A percentile compares a stretch with the other conserved stretches of the same genome.
These are phyloP conservation scores for Hydnum rufescens DNA, from an alignment of 768 basidiomycete genomes.

Conservation along the genomic window DNA sequence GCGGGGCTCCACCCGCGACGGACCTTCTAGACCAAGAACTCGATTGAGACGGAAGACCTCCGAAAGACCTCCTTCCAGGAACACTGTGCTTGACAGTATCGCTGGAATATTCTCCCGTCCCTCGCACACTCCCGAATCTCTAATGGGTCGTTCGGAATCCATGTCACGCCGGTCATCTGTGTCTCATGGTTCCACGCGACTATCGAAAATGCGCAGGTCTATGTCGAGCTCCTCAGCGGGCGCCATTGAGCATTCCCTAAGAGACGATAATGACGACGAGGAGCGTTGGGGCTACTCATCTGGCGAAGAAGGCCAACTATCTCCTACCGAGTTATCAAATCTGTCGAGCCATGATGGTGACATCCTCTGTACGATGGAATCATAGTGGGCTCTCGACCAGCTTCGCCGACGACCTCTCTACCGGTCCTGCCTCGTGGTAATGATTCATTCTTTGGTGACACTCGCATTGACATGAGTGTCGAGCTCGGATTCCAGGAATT, in stretches of 20 bases:
- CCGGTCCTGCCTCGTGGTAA: conserved; percentile 37
- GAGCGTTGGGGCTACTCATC: conserved; percentile 92
- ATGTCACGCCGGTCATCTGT: conserved; percentile 41
- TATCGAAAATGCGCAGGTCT: not conserved
- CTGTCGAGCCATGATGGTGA: conserved; percentile 17
- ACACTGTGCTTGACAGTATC: conserved; percentile 6
- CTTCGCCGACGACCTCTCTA: conserved; percentile 34
- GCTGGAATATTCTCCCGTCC: conserved; percentile 6
- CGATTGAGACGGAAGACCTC: not conserved
- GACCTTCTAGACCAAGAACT: not conserved
- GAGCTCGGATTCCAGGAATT: conserved; percentile 22
- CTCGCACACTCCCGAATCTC: not conserved
- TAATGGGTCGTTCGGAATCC: conserved; percentile 31
- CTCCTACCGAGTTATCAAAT: conserved; percentile 10
- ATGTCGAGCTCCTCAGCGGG: not conserved
- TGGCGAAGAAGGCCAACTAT: conserved; percentile 41
- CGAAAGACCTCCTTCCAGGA: conserved; percentile 14
- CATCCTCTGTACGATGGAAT: conserved; percentile 34
- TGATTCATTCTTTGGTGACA: conserved; percentile 66
- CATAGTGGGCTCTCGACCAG: conserved; percentile 45
- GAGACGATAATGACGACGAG: conserved; percentile 38
- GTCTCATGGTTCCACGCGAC: conserved; percentile 17
- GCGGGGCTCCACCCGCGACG: conserved; percentile 5
- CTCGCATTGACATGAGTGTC: conserved; percentile 62
- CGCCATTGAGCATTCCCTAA: conserved; percentile 13